Conservation (phyloP, 805 yeast genomes). For the Barnettozyma vustinii region DNA sequence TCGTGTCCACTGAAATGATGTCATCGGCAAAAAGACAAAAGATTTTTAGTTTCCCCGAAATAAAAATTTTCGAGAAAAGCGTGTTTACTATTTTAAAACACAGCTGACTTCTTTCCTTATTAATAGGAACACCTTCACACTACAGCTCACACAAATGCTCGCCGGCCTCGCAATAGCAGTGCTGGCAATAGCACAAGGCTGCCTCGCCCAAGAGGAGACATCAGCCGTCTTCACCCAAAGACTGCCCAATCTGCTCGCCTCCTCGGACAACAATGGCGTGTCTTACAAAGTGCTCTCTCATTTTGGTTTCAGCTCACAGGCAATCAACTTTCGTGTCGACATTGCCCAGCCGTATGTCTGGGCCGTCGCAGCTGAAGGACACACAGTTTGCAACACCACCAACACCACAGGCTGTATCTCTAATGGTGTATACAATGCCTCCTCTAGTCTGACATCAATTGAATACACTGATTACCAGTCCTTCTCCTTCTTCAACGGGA, state of each 20-base stretch:
- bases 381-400: not conserved
- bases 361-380: constrained; percentile 18
- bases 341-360: constrained; percentile 35
- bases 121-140: no score
- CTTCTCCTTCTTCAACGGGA: constrained; percentile 12
- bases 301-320: constrained; percentile 29
- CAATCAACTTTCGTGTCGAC: constrained; percentile 29
- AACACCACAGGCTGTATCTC: constrained; percentile 10
- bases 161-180: not conserved
- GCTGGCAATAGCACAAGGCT: not conserved
- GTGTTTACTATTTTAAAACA: not conserved
- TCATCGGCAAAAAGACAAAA: not conserved
- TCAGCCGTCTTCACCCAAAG: not conserved
- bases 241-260: constrained; percentile 2
- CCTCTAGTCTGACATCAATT: constrained; percentile 5
- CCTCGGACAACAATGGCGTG: constrained; percentile 3
- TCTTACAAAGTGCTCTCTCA: constrained; percentile 29
- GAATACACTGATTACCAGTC: not conserved
- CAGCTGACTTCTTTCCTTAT: not conserved
- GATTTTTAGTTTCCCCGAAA: not conserved
- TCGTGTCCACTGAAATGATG: not conserved
- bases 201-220: not conserved
- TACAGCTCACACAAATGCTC: not conserved
- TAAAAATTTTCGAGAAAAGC: not conserved
- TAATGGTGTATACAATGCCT: constrained; percentile 13